Base-by-base conservation (phyloP, 345 rosid genomes). In the Garcia nutans region DNA sequence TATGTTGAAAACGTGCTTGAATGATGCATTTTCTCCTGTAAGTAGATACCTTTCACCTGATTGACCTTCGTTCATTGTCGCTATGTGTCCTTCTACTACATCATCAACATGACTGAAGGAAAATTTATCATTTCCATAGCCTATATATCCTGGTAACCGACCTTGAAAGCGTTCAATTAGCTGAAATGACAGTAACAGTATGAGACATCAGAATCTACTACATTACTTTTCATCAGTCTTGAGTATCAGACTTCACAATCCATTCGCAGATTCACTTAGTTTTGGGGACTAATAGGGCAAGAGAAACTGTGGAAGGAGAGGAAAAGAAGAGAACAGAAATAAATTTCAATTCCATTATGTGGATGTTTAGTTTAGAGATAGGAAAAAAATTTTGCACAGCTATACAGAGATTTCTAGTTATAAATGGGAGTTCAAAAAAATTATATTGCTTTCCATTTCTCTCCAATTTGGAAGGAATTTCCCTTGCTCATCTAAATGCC, bases 71-170 rank as follows among this genome's bases (percentile, higher is more conserved):
- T 85, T 83, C 86, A 92, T 79, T 20, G 94, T 94, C 47, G 92
- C 93, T 61, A 94, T 63, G 55, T 94, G 97, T 65, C 97, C 97
- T 28, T 90, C 82, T 19, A 87, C 96, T 8, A 92, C 90, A 86
- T 94, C 97, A 75, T 94, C 97, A 74, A 90, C 92, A 72, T 91
- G 95, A 81, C 93, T 80, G 47, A 90, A 94, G 15, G 97, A 91
- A 74, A 42, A 94, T 74, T 72, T 87, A 78, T 94, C 97, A 52
- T 85, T 82, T 42, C 97, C 97, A 42, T 73, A 17, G 56, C 99
- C 99, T 59, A 92, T 79, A 47, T 93, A 92, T 76, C 97, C 99
- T 16, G 97, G 97, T 67, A 95, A 83, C 52, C 97, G 84, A 83
- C 97, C 88, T 76, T 72, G 87, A 81, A 92, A 91, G 50, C 97